These are phyloP conservation scores for Epichloe coenophiala DNA, from an alignment of 2,329 filamentous ascomycete genomes.

Conservation along the genomic window DNA sequence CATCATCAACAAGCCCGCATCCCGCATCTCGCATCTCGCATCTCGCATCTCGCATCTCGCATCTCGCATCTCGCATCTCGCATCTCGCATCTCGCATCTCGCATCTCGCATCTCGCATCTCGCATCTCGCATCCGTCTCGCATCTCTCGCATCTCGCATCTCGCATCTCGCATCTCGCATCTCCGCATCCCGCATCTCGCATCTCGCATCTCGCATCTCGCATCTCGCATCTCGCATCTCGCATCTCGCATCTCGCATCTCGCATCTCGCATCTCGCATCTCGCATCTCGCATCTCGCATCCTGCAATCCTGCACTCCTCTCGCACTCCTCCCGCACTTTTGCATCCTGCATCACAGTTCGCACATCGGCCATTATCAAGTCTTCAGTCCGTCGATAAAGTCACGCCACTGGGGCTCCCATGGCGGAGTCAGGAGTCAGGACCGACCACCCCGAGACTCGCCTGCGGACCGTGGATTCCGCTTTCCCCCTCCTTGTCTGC, in stretches of 20 bases:
- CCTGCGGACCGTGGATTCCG: background rate
- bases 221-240: background rate
- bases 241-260: no score
- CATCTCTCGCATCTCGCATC: background rate
- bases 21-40: background rate
- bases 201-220: no score
- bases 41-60: no score
- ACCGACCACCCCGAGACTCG: background rate
- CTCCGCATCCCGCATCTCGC: background rate
- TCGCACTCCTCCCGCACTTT: no score
- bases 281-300: no score
- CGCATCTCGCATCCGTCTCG: no score
- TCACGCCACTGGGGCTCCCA: conserved; percentile 2
- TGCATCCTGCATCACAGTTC: background rate
- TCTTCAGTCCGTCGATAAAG: background rate
- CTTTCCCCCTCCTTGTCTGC: background rate
- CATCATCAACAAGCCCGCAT: no score
- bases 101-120: background rate
- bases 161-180: no score
- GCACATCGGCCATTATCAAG: background rate
- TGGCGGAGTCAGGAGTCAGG: background rate
- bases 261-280: background rate
- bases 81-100: no score
- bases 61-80: no score
- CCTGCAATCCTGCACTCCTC: background rate